Evolutionary conservation across 345 rosid genomes (phyloP), one percentile per base, ranked within the genome.

Genomic region (Punica granatum): DNA sequence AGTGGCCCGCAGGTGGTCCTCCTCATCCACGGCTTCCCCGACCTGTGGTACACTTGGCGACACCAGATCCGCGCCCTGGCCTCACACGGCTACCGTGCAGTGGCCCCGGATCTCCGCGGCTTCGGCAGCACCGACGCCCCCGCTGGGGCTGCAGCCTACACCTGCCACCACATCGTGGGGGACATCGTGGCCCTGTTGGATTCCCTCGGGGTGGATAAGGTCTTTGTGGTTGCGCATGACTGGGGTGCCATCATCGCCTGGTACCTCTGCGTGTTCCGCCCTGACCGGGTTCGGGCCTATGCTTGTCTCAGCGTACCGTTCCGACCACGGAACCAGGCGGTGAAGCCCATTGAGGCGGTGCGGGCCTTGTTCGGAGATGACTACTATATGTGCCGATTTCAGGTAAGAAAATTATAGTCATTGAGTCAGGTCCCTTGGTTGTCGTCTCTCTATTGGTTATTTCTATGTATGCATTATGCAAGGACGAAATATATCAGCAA

Each of bases 21-120:
- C 62, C 78, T 90, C 77, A 84, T 90, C 51, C 93, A 90, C 62
- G 97, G 98, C 56, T 92, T 86, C 76, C 96, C 98, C 30, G 93
- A 90, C 35, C 81, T 88, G 6, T 92, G 96, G 97, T 90, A 88
- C 79, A 63, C 90, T 5, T 90, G 93, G 97, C 85, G 96, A 76
- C 96, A 86, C 82, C 98, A 90, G 79, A 84, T 88, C 64, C 71
- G 32, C 63, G 84, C 67, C 16, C 65, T 86, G 41, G 80, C 88
- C 72, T 76, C 92, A 0, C 72, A 76, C 3, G 97, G 92, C 6
- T 86, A 85, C 78, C 83, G 54, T 1, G 77, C 93, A 13, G 76
- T 90, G 30, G 97, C 96, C 8, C 97, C 95, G 1, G 96, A 92
- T 62, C 97, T 92, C 43, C 80, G 93, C 3, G 93, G 97, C 60